A percentile compares a stretch with the other conserved stretches of the same genome.
phyloP scores from a whole-genome alignment of 441 rosid genomes.

The Bocquillonia castaneifolia region DNA sequence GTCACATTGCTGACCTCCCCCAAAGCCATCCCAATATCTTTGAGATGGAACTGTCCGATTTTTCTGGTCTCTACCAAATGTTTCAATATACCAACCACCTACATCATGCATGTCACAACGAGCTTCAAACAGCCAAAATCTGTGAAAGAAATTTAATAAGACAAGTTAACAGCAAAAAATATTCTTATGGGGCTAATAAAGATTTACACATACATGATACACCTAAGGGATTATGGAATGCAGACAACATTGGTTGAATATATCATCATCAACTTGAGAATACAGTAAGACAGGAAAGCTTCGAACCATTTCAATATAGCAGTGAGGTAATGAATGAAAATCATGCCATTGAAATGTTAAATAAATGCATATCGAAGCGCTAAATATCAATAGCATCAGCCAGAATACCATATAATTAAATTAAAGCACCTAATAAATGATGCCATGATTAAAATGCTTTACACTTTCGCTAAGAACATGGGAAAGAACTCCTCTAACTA shows the following conservation, averaged over 20 bases:
- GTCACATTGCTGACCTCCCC: conserved; percentile 44
- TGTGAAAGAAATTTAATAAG: conserved; percentile 29
- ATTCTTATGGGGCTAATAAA: background rate
- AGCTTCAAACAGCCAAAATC: conserved; percentile 96
- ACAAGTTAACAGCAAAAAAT: background rate
- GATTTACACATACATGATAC: background rate
- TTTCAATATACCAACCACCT: conserved; percentile 97
- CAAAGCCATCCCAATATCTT: conserved; percentile 76
- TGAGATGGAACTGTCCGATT: conserved; percentile 54
- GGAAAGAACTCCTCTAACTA: background rate
- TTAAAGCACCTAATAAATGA: background rate
- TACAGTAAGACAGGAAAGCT: background rate
- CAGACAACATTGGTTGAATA: background rate
- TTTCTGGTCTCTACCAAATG: conserved; percentile 76
- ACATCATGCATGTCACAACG: conserved; percentile 82
- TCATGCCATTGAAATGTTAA: background rate
- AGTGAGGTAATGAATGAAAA: background rate
- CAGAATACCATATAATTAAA: background rate
- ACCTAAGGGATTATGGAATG: background rate
- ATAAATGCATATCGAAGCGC: background rate
- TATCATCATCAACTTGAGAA: conserved; percentile 1
- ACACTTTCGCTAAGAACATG: background rate
- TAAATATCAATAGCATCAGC: background rate
- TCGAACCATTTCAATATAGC: background rate
- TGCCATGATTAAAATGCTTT: background rate